These are phyloP conservation scores for Fraxinus platypoda DNA, from an alignment of 305 asterid genomes.

Conservation along the genomic window DNA sequence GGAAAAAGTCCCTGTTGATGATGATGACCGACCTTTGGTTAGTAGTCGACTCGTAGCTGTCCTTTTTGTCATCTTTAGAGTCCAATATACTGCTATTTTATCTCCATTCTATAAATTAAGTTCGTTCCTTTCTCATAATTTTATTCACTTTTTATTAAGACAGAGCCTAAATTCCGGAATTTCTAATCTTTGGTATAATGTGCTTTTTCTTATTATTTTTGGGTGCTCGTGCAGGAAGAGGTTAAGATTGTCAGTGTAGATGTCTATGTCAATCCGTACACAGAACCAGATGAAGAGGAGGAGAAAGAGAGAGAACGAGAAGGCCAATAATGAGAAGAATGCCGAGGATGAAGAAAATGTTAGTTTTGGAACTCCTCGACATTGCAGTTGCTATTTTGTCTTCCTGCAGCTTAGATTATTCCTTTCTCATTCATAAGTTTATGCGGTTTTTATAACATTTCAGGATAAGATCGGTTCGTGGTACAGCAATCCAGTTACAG, in stretches of 20 bases:
- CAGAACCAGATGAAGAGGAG: slow-evolving; percentile 77
- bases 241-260: slow-evolving; percentile 75
- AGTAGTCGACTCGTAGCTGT: slow-evolving; percentile 24
- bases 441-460: slow-evolving; percentile 18
- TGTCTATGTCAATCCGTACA: slow-evolving; percentile 78
- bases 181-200: slow-evolving; percentile 12
- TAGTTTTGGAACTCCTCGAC: slow-evolving; percentile 27
- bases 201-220: not conserved
- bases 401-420: slow-evolving; percentile 1
- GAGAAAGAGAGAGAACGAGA: slow-evolving; percentile 45
- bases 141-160: not conserved
- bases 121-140: not conserved
- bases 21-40: slow-evolving; percentile 80
- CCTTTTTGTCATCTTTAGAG: slow-evolving; percentile 3
- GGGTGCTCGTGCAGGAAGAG: slow-evolving; percentile 60
- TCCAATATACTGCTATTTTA: slow-evolving; percentile 4
- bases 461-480: slow-evolving; percentile 98
- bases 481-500: slow-evolving; percentile 81
- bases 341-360: slow-evolving; percentile 74
- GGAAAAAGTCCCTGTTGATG: slow-evolving; percentile 92
- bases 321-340: slow-evolving; percentile 46
- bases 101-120: not conserved
- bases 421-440: not conserved
- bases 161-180: not conserved
- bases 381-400: slow-evolving; percentile 1